Evolutionary conservation across 2,329 filamentous ascomycete genomes (phyloP), one percentile per base, ranked within the genome.

Genomic region (Alternaria hordeiaustralica): DNA sequence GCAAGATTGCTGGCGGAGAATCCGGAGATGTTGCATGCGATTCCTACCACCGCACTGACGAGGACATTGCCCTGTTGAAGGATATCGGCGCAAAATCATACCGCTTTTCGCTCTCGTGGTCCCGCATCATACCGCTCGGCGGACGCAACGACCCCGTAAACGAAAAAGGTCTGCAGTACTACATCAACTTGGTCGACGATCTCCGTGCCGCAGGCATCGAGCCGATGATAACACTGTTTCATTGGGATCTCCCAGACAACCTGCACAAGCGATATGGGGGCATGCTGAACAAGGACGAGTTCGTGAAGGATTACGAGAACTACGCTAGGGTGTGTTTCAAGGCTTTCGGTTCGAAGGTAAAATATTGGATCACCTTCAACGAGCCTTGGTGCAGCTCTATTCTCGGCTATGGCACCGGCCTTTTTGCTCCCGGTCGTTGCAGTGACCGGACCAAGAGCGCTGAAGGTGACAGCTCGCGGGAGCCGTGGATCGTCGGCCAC

Each of bases 361-460:
- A 93, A 84, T 86, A 92, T 81, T 97, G 93, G 93, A 92, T 94
- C 79, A 96, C 92, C 25, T 93, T 95, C 83, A 96, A 96, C 79
- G 93, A 97, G 83, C 93, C 93, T 4, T 96, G 92, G 89, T 96
- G 92, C 82, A 92, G 89, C 67, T 88, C 90, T 56, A 90, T 96
- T 65, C 86, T 96, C 45, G 93, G 93, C 36, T 96, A 95, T 81
- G 91, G 87, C 75, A 88, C 87, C 45, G 93, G 93, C 26, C 83
- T 88, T 66, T 94, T 94, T 76, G 93, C 93, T 11, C 93, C 93
- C 1, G 93, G 93, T n/a, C 90, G 88, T 75, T 92, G 90, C 7
- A 93, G 91, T 71, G 90, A 96, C 80, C 88, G 92, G 66, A 86
- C 77, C 64, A 92, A 90, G 84, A 92, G 87, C 55, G 74, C 87